Conservation (phyloP, 208 protist genomes). For the Lotmaria passim region DNA sequence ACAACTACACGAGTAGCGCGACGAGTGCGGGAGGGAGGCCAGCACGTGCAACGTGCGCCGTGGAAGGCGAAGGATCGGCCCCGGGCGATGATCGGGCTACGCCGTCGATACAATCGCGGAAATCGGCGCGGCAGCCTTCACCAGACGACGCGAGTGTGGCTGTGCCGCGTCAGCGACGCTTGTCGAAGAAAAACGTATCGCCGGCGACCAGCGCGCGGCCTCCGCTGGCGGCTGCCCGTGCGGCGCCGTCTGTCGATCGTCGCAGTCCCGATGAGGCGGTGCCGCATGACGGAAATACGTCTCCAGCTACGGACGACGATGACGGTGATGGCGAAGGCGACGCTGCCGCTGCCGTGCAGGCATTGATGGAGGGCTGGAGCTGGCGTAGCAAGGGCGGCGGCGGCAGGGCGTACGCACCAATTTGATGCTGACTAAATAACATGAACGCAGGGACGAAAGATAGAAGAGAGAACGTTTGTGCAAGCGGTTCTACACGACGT, state of each 20-base stretch:
- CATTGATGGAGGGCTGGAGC: constrained; percentile 7
- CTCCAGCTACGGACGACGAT: neutral
- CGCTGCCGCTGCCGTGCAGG: neutral
- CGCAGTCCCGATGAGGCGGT: neutral
- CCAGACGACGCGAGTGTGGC: too few relatives aligned
- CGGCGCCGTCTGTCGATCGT: too few relatives aligned
- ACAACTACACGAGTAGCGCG: neutral
- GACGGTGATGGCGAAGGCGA: neutral
- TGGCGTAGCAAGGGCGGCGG: neutral
- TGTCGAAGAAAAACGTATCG: neutral
- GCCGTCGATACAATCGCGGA: neutral
- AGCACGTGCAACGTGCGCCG: neutral
- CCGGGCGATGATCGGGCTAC: neutral
- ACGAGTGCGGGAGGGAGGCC: neutral
- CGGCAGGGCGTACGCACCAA: neutral
- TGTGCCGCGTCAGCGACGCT: neutral
- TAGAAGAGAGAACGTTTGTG: too few relatives aligned
- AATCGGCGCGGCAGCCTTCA: neutral
- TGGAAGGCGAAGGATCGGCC: neutral
- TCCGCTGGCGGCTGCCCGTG: neutral
- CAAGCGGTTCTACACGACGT: too few relatives aligned
- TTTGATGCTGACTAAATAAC: neutral
- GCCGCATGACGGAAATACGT: too few relatives aligned
- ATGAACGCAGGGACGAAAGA: too few relatives aligned
- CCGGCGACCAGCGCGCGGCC: neutral